Evolutionary conservation across 257 asterid species (phyloP), one percentile per base, ranked within the genome.

Genomic region (Forsythia suspensa): DNA sequence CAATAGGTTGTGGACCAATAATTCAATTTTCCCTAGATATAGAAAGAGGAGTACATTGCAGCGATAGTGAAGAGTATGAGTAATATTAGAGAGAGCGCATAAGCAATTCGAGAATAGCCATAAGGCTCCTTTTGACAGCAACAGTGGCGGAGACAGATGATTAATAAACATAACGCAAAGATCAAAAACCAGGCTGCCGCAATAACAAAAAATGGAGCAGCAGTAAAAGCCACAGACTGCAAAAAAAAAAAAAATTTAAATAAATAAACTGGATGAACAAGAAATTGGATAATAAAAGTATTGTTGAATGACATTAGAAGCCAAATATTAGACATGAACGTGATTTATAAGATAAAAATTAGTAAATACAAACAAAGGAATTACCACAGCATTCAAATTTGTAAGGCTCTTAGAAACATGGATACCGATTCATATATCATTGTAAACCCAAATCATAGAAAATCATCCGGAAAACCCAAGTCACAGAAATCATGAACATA

Each of bases 151-250:
- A 87, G 41, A 73, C 83, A 84, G 85, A 89, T 82, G 86, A 84
- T 75, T 73, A 76, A 71, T 61, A 88, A 80, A 87, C 87, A 86
- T 41, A 90, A 76, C n/a, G 89, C 95, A 42, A 91, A 92, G 69
- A 81, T 8, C 39, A 80, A 85, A 75, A 92, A 90, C 97, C 97
- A 94, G 77, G 88, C 80, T 29, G 80, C 85, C 34, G 92, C 97
- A 80, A 87, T 75, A 3, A 84, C 57, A 67, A 94, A 90, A 43
- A 94, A 83, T 7, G 98, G 96, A 70, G 72, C 89, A 20, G 92
- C 94, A 8, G 95, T 89, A 83, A 87, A 92, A 57, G 80, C 82
- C 72, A 94, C 97, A 6, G 97, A 92, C 96, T 89, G 96, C 92
- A 88, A 40, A 39, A 40, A 80, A 88, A 34, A 37, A 37, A 82